Percentiles rank a stretch among this genome's conserved stretches.
phyloP scores from a whole-genome alignment of 1,284 basidiomycete species.

The Ganoderma sinense region DNA sequence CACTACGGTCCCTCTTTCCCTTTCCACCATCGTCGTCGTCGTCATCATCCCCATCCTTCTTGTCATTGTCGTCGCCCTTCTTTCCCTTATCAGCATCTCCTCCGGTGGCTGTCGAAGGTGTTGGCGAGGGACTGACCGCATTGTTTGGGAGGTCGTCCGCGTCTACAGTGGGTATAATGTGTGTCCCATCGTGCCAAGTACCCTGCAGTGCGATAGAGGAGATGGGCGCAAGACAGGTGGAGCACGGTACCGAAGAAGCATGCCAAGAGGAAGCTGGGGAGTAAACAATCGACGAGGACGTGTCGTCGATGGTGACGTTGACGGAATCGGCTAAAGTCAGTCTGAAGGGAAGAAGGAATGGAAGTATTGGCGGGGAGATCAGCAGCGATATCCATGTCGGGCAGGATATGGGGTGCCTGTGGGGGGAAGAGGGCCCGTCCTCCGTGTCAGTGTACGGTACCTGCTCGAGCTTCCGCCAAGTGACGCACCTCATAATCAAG shows the following conservation, averaged over 20 bases:
- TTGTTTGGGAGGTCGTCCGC: constrained; percentile 34
- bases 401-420: constrained; percentile 13
- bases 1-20: constrained; percentile 12
- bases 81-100: constrained; percentile 14
- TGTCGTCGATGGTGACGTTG: constrained; percentile 56
- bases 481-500: constrained; percentile 17
- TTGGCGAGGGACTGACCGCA: neutral
- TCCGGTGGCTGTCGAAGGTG: neutral
- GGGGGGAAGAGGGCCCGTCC: neutral
- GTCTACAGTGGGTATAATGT: constrained; percentile 42
- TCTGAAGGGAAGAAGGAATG: constrained; percentile 12
- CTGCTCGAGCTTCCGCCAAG: no score
- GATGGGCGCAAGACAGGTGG: constrained; percentile 45
- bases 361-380: constrained; percentile 11
- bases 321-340: constrained; percentile 27
- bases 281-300: constrained; percentile 50
- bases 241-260: constrained; percentile 43
- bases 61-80: constrained; percentile 29
- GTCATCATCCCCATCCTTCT: constrained; percentile 28
- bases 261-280: constrained; percentile 49
- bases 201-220: constrained; percentile 38
- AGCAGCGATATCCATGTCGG: constrained; percentile 16
- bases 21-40: constrained; percentile 18
- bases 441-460: constrained; percentile 1
- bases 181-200: constrained; percentile 53